These are phyloP conservation scores for Colletotrichum godetiae DNA, from an alignment of 2,329 filamentous ascomycete genomes.

Conservation along the genomic window DNA sequence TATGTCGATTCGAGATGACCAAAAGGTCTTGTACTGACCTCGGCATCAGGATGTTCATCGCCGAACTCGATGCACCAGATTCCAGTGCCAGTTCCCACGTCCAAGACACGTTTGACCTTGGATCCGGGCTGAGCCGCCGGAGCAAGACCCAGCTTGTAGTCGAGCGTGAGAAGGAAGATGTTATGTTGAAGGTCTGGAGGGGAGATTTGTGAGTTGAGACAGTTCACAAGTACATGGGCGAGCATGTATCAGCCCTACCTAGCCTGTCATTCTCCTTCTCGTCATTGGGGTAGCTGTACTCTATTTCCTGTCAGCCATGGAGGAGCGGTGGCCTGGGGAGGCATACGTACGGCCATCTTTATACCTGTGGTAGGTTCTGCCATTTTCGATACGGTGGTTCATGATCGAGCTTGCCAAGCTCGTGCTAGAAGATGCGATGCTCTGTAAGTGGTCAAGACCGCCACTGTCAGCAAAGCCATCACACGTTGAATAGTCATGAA, in stretches of 20 bases:
- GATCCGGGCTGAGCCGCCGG: slow-evolving; percentile 37
- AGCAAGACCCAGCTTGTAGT: slow-evolving; percentile 42
- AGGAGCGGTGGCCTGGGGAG: background rate
- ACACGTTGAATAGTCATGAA: background rate
- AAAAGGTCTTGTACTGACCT: slow-evolving; percentile 22
- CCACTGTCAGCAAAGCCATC: background rate
- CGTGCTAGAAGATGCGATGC: background rate
- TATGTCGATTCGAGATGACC: no score
- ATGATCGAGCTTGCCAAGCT: slow-evolving; percentile 15
- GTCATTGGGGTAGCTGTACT: slow-evolving; percentile 42
- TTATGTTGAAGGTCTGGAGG: slow-evolving; percentile 49
- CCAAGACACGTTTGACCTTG: slow-evolving; percentile 37
- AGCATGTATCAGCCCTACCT: background rate
- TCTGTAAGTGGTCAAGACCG: background rate
- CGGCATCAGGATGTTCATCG: slow-evolving; percentile 41
- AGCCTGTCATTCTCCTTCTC: slow-evolving; percentile 43
- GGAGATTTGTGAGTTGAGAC: no score
- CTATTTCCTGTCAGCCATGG: slow-evolving; percentile 15
- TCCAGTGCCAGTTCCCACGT: slow-evolving; percentile 22
- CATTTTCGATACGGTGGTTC: slow-evolving; percentile 16
- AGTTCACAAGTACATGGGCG: background rate
- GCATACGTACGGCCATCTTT: slow-evolving; percentile 39
- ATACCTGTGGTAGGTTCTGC: slow-evolving; percentile 27
- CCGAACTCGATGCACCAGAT: slow-evolving; percentile 33
- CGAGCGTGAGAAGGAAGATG: slow-evolving; percentile 45